A percentile compares a stretch with the other conserved stretches of the same genome.
These are phyloP conservation scores for Trichoderma atrobrunneum DNA, from an alignment of 2,329 filamentous ascomycete genomes.

Conservation along the genomic window DNA sequence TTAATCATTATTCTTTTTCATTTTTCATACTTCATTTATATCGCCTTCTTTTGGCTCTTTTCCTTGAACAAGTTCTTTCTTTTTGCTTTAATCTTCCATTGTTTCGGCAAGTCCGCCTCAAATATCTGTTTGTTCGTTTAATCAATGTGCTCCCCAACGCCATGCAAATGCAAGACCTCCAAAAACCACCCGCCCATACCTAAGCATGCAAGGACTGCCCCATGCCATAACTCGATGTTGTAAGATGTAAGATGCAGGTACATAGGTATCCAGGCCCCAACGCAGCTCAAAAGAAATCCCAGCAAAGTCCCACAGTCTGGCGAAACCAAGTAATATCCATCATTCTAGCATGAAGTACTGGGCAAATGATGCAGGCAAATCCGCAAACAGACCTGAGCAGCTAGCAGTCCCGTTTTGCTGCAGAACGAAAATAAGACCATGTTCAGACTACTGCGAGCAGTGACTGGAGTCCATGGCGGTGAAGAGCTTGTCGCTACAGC, in stretches of 20 bases:
- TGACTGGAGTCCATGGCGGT: slow-evolving; percentile 1
- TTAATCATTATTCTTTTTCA: background rate
- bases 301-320: background rate
- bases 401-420: background rate
- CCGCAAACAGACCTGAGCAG: background rate
- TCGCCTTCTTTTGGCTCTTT: background rate
- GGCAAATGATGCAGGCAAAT: background rate
- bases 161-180: slow-evolving; percentile 6
- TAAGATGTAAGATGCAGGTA: background rate
- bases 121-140: background rate
- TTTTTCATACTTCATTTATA: background rate
- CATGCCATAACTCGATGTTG: background rate
- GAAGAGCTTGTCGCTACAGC: background rate
- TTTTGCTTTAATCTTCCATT: background rate
- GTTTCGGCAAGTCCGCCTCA: background rate
- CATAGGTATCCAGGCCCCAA: background rate
- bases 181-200: background rate
- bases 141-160: slow-evolving; percentile 8
- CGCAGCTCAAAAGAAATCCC: background rate
- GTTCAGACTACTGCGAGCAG: background rate
- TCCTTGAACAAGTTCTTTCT: background rate
- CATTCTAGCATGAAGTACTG: background rate
- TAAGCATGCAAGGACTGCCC: background rate
- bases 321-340: background rate
- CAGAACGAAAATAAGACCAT: background rate